These are phyloP conservation scores for Phytophthora constricta DNA, from an alignment of 352 stramenopile species.

Conservation along the genomic window DNA sequence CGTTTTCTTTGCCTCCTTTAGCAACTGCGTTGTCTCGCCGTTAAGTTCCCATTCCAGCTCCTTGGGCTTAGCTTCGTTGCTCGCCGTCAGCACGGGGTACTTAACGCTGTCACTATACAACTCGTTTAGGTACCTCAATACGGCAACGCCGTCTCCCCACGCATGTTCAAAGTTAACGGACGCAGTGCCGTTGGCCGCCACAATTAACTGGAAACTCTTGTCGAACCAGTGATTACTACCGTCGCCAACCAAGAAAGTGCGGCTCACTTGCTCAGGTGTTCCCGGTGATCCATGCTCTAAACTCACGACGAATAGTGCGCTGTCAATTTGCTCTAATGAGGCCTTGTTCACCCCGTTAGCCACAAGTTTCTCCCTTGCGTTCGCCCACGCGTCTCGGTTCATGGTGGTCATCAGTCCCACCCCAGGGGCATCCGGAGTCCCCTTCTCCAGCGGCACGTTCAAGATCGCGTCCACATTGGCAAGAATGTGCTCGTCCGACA, in stretches of 20 bases:
- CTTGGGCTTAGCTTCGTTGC: conserved; percentile 28
- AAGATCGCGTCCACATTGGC: conserved; percentile 87
- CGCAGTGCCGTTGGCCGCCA: conserved; percentile 79
- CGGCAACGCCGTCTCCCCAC: conserved; percentile 89
- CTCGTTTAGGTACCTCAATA: conserved; percentile 91
- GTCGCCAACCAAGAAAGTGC: conserved; percentile 85
- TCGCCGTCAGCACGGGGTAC: conserved; percentile 64
- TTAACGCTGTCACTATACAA: conserved; percentile 85
- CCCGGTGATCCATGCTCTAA: conserved; percentile 76
- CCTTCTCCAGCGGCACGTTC: conserved; percentile 54
- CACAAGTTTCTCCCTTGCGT: conserved; percentile 65
- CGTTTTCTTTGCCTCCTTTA: conserved; percentile 71
- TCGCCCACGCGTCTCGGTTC: conserved; percentile 85
- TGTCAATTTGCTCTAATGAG: conserved; percentile 85
- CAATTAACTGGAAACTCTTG: conserved; percentile 92
- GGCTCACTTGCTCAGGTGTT: conserved; percentile 63
- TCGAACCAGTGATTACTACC: conserved; percentile 92
- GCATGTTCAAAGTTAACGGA: conserved; percentile 93
- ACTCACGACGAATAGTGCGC: conserved; percentile 84
- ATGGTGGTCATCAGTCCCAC: conserved; percentile 85
- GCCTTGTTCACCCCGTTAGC: conserved; percentile 66
- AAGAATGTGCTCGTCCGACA: conserved; percentile 84
- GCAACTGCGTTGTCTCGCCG: conserved; percentile 58
- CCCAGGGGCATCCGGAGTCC: conserved; percentile 45
- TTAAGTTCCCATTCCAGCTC: conserved; percentile 75